Evolutionary conservation across 352 stramenopile species (phyloP), one percentile per base, ranked within the genome.

Genomic region (Pythium pyrilobum): DNA sequence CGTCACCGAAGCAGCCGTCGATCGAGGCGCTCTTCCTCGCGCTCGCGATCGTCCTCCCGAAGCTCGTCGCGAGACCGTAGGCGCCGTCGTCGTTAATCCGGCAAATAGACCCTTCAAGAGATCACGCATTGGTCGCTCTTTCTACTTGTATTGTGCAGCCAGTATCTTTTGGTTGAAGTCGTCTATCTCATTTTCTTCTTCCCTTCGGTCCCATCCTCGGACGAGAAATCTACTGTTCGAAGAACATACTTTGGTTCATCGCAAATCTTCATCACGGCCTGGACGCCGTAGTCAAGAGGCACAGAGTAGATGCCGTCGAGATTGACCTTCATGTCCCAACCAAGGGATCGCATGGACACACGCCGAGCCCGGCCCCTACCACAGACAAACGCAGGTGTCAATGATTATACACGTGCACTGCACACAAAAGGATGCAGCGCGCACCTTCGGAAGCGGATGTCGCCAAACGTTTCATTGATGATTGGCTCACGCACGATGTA

Each of bases 301-400:
- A 95, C 81, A 8, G 84, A 92, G 65, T 89, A 92, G 39, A 95
- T 87, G 20, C 84, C 84, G 43, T 95, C 84, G 33, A 95, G 73
- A 48, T 89, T 92, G 37, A 95, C 78, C 59, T 86, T 88, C 82
- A 92, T 95, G 77, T 95, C 84, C 84, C 84, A 95, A 18, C 84
- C 84, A 25, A 95, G 77, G 20, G 84, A 95, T 38, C 82, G 74
- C 80, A 95, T 91, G 28, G 84, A 95, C 45, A 95, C 82, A 24
- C 84, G 80, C 8, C 84, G 80, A 56, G 79, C 81, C 61, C 84
- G 85, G 18, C 84, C 84, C 66, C 84, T 91, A 49, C 27, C 59
- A 10, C 46, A 54, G n/a, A 21, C 20, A 24, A 42, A 51, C 10
- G 15, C 38, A 25, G 12, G n/a, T n/a, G n/a, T n/a, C n/a, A n/a